A percentile compares a stretch with the other conserved stretches of the same genome.
Evolutionary conservation across 1,284 basidiomycete genomes (phyloP).

Genomic region (Fomitopsis betulina): DNA sequence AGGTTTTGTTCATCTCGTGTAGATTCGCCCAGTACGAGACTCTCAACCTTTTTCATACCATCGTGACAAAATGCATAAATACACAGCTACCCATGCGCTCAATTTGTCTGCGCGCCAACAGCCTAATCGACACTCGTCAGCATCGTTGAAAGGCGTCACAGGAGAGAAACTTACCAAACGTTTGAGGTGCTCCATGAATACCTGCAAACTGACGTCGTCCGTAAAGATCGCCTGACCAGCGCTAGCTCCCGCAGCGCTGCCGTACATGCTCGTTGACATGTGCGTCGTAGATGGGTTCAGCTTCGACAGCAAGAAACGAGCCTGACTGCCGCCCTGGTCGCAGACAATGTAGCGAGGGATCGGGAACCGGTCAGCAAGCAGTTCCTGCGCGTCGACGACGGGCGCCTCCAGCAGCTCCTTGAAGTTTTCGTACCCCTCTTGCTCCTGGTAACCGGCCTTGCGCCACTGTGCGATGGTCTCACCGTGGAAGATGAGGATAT

Average conservation of each 20-base stretch:
- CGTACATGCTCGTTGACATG: constrained; percentile 88
- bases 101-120: neutral
- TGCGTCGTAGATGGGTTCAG: constrained; percentile 98
- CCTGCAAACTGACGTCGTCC: constrained; percentile 96
- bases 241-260: constrained; percentile 56
- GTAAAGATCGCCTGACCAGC: constrained; percentile 95
- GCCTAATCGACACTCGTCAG: neutral
- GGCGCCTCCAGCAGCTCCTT: constrained; percentile 91
- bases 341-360: constrained; percentile 98
- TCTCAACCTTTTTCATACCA: neutral
- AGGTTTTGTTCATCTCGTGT: too few species aligned
- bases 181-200: constrained; percentile 95
- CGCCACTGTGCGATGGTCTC: constrained; percentile 97
- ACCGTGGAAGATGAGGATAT: constrained; percentile 99
- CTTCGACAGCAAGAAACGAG: constrained; percentile 94
- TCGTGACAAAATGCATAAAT: neutral
- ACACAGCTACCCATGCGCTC: neutral
- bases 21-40: too few species aligned
- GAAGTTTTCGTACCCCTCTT: constrained; percentile 99
- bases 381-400: constrained; percentile 78
- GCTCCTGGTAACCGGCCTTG: constrained; percentile 99
- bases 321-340: constrained; percentile 97
- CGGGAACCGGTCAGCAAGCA: constrained; percentile 93
- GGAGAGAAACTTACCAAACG: constrained; percentile 56
- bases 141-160: neutral